Base-by-base conservation (phyloP, 192 early-diverging fungal species). In the Allomyces arbusculus region DNA sequence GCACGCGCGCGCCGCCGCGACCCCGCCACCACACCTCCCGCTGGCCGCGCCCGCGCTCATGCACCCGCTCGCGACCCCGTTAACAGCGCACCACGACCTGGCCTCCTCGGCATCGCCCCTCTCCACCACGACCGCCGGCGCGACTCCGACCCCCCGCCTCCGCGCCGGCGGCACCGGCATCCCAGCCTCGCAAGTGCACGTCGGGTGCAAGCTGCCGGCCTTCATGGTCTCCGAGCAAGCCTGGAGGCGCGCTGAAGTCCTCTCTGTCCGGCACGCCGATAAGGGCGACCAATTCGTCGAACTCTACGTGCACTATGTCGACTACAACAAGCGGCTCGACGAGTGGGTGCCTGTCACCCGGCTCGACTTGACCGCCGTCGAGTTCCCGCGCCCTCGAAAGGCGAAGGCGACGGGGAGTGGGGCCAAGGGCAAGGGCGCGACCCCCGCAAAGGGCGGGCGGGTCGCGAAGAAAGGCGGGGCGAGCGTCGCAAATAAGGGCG, bases 241-340 rank as follows among this genome's bases (percentile, higher is more conserved):
- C 65, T 87, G 81, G 72, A 86, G 88, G 16, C 81, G 84, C 64
- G 94, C 91, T 12, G 94, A 97, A 67, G 80, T 97, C 10, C 77
- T 97, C 10, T 91, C 87, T 4, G 84, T 86, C 58, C 83, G 87
- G 23, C 76, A 75, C 50, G 71, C 76, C 23, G 66, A 73, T 65
- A 74, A 76, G 44, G 63, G 80, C 67, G 63, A 78, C 28, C 62
- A 76, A 62, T 65, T 75, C 65, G 66, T 79, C 44, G 83, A 92
- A 78, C 95, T 89, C 70, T 98, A 98, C 74, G 91, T 98, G 19
- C 95, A 98, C 73, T 95, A 93, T 69, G 83, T 93, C 7, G 87
- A 90, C 64, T 97, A 90, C 78, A 99, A 99, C 82, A 99, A 99
- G 73, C 90, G 96, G 22, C 77, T 99, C 63, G 96, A 99, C 78